Base-by-base conservation (phyloP, 2,329 filamentous ascomycete genomes). In the Ascochyta fabae region DNA sequence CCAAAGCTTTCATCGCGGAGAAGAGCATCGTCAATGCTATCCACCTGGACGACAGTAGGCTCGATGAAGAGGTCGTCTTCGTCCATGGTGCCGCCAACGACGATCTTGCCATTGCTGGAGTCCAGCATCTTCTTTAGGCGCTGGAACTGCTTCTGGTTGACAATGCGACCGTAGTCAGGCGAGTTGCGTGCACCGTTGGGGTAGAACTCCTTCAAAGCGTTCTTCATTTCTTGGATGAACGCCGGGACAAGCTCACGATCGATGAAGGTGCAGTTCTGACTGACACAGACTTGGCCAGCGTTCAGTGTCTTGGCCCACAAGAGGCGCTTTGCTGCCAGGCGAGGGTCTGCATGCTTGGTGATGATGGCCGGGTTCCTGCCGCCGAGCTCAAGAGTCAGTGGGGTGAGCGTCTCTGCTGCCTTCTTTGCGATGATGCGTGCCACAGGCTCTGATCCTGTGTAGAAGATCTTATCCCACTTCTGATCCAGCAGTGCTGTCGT, bases 381-480 rank as follows among this genome's bases (percentile, higher is more conserved):
- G 56, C 95, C 95, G 42, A 99, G 86, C 80, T 99, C 95, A 43
- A 98, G 86, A 9, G 88, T 85, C 22, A 96, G 88, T 0, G 95
- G 95, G 0, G 95, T 98, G 58, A 83, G 73, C 0, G 80, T 82
- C 69, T 82, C 80, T 2, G 80, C 80, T 1, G 80, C 80, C 69
- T 81, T 82, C 75, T 81, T 81, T 13, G 80, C 78, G 54, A 83
- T 80, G 64, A 83, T 83, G 22, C 70, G 81, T 43, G 91, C 95
- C 16, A 97, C 92, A 26, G 74, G 79, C 48, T 84, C 83, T 68
- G 87, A 88, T 50, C 95, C 95, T 1, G 95, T 99, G 80, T 96
- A 99, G 81, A 95, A 93, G 70, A 99, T 96, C 84, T 97, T 98
- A 79, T 96, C 93, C 89, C 93, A 99, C 76, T 94, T 94, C 79